A percentile compares a stretch with the other conserved stretches of the same genome.
phyloP scores from a whole-genome alignment of 108 stramenopile genomes.

The Heterococcus sp. region DNA sequence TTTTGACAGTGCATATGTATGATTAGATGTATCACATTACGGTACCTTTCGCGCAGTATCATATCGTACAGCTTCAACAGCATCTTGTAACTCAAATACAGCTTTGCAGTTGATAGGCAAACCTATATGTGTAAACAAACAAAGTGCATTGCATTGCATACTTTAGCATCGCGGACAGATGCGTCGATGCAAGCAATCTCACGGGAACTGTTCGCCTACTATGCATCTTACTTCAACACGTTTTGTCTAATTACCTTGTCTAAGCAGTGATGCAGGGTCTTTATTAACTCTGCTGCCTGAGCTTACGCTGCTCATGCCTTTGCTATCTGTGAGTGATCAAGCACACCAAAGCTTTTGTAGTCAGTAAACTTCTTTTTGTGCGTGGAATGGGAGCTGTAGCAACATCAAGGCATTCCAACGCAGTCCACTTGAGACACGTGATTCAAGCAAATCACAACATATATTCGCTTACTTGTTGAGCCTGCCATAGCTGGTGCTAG shows the following conservation, averaged over 20 bases:
- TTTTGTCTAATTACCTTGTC: too few species aligned
- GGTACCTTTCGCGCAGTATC: not conserved
- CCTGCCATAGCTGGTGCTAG: too few species aligned
- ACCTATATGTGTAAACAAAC: conserved; percentile 1
- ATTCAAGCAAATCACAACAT: too few species aligned
- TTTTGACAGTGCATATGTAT: not conserved
- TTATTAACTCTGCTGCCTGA: conserved; percentile 23
- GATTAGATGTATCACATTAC: not conserved
- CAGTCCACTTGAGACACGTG: too few species aligned
- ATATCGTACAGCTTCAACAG: not conserved
- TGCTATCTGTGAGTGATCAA: not conserved
- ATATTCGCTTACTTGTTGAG: too few species aligned
- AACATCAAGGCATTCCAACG: too few species aligned
- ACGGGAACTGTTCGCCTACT: too few species aligned
- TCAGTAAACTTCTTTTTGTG: too few species aligned
- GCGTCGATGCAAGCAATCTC: too few species aligned
- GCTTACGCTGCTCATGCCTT: not conserved
- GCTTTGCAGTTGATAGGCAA: conserved; percentile 35
- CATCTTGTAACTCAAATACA: conserved; percentile 2
- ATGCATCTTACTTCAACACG: too few species aligned
- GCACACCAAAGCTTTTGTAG: too few species aligned
- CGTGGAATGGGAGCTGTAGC: too few species aligned
- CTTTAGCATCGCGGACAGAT: not conserved
- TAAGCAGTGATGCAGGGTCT: conserved; percentile 31
- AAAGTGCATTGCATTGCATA: not conserved